Evolutionary conservation across 805 yeast species (phyloP).

Genomic region (Candida boleticola): DNA sequence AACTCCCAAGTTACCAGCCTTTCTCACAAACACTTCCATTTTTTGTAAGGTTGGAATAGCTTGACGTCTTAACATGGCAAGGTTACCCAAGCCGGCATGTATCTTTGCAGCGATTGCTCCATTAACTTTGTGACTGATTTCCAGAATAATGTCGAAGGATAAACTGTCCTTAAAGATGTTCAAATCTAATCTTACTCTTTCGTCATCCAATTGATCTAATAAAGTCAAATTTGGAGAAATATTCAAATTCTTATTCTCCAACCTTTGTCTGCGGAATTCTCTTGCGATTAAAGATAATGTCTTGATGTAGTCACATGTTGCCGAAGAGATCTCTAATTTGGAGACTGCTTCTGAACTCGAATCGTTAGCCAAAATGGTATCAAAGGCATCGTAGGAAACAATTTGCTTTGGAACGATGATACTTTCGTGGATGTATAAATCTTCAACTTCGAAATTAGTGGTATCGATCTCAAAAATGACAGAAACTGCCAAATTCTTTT

Average conservation of each 20-base stretch:
- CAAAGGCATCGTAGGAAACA: conserved; percentile 55
- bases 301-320: conserved; percentile 62
- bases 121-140: conserved; percentile 78
- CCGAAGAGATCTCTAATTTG: conserved; percentile 40
- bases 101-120: conserved; percentile 79
- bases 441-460: conserved; percentile 65
- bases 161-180: conserved; percentile 66
- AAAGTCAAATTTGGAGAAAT: conserved; percentile 57
- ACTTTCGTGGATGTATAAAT: conserved; percentile 75
- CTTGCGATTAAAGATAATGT: conserved; percentile 63
- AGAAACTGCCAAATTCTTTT: conserved; percentile 65
- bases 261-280: conserved; percentile 68
- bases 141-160: conserved; percentile 62
- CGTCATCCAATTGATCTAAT: conserved; percentile 83
- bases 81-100: conserved; percentile 73
- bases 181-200: conserved; percentile 65
- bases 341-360: conserved; percentile 7
- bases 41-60: conserved; percentile 79
- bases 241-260: conserved; percentile 48
- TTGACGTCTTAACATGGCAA: conserved; percentile 84
- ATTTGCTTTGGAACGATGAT: conserved; percentile 60
- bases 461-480: conserved; percentile 81
- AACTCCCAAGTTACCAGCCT: conserved; percentile 63
- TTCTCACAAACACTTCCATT: conserved; percentile 73
- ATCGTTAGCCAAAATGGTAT: conserved; percentile 41